Base-by-base conservation (phyloP, 139 green algal species). In the Chlamydomonas sphaeroides region DNA sequence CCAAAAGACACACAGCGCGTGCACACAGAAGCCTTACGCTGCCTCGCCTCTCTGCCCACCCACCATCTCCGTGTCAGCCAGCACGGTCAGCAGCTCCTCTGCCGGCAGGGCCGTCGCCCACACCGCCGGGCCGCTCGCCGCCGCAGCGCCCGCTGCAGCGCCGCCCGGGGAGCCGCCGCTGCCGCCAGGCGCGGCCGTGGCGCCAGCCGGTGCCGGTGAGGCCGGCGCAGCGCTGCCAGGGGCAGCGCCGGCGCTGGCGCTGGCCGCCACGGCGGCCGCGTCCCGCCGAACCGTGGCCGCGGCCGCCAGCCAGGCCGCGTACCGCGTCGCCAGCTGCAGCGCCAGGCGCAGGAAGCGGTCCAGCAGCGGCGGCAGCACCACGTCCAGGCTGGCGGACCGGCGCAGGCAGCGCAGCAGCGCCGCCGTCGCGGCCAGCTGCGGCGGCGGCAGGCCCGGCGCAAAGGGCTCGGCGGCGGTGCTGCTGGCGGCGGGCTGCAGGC, bases 301-400 rank as follows among this genome's bases (percentile, higher is more conserved):
- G 0, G 65, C 79, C 2, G 18, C 23, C 17, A 96, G 48, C 95
- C 94, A 98, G 5, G 82, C 68, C 33, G 70, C 66, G 86, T 95
- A 98, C 1, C 96, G 90, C 26, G 90, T 78, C 39, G 95, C 53
- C 63, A 98, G 86, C 89, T 98, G 95, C 68, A 96, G 87, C 17
- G 86, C 87, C 21, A 98, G 90, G 15, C 89, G 78, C 39, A 95
- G 32, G 73, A 98, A 98, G 33, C 91, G 93, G 87, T 98, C 95
- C 3, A 92, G 90, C 15, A 98, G 88, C 2, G 86, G 88, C 18
- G 83, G 82, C 59, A 99, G 83, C 72, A 93, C 98, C 3, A 95
- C 89, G 7, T 92, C 85, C 18, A 90, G 73, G 32, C 66, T 73
- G 30, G 86, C 74, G 70, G 83, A 90, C 17, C 89, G 84, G 51